Evolutionary conservation across 2,329 filamentous ascomycete species (phyloP), one percentile per base, ranked within the genome.

Genomic region (Claviceps sp.): DNA sequence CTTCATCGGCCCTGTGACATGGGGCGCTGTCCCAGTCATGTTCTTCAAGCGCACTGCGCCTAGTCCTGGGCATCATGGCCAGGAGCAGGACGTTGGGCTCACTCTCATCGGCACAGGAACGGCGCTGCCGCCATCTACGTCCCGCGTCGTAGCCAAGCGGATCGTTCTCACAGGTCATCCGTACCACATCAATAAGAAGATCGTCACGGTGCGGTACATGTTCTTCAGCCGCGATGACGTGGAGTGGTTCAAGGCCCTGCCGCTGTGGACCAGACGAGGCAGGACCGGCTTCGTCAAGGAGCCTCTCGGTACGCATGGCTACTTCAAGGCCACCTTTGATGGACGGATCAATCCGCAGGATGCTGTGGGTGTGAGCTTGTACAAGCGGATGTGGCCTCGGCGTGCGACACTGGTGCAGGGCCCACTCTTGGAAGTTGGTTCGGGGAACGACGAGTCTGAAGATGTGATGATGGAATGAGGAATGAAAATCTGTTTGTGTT

Each of bases 291-390:
- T 83, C 66, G 82, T 98, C 73, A 96, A 96, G 75, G 93, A 98
- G 73, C 79, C 85, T 53, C 71, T 98, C 48, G 93, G 93, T 60
- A 98, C 93, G 38, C 93, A 98, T 68, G 93, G 93, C n/a, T 98
- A 98, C 73, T 97, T 97, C 79, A 98, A 98, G 76, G 93, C 93
- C 13, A 96, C 86, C 2, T 98, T 98, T 71, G 94, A 98, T 66
- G 88, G 84, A 13, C 87, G 86, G 65, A 91, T 98, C 66, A 97
- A 96, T 68, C 90, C 93, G 1, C 87, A 96, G 70, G 93, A 98
- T 70, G 83, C 89, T 3, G 82, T 98, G 46, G 93, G 88, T 48
- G 86, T 97, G 56, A 95, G 88, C 69, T 65, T 93, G 62, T 93
- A 91, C 65, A 93, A 93, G 77, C 73, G 86, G 22, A 82, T 91